These are phyloP conservation scores for Aphanomyces stellatus DNA, from an alignment of 352 stramenopile species.

Conservation along the genomic window DNA sequence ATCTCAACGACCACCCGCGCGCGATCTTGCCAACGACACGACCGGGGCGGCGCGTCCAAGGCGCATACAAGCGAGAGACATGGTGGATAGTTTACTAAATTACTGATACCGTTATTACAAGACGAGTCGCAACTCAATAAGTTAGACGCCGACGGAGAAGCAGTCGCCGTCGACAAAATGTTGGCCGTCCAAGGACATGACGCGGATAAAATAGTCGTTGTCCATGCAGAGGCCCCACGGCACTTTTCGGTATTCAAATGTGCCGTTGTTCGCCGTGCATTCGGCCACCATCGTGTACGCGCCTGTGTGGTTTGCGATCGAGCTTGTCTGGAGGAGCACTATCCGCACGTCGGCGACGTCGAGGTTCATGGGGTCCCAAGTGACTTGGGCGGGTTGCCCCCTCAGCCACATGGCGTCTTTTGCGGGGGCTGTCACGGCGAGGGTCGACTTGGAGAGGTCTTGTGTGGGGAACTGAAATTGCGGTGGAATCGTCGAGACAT, in stretches of 20 bases:
- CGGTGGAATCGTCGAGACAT: background rate
- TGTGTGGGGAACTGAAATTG: conserved; percentile 10
- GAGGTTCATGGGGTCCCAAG: conserved; percentile 6
- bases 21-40: no score
- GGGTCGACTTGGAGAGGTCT: conserved; percentile 2
- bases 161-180: conserved; percentile 4
- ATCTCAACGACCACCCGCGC: no score
- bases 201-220: conserved; percentile 64
- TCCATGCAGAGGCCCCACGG: conserved; percentile 69
- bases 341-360: conserved; percentile 11
- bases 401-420: conserved; percentile 5
- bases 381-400: conserved; percentile 7
- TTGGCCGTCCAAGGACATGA: conserved; percentile 22
- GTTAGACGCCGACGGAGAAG: conserved; percentile 8
- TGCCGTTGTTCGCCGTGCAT: conserved; percentile 50
- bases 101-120: conserved; percentile 2
- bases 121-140: background rate
- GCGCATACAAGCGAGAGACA: no score
- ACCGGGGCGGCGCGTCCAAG: no score
- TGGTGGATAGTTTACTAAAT: conserved; percentile 5
- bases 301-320: conserved; percentile 6
- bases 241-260: conserved; percentile 62
- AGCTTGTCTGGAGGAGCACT: conserved; percentile 16
- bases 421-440: background rate
- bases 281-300: conserved; percentile 43